Base-by-base conservation (phyloP, 192 early-diverging fungal species). In the Backusella morwellensis region DNA sequence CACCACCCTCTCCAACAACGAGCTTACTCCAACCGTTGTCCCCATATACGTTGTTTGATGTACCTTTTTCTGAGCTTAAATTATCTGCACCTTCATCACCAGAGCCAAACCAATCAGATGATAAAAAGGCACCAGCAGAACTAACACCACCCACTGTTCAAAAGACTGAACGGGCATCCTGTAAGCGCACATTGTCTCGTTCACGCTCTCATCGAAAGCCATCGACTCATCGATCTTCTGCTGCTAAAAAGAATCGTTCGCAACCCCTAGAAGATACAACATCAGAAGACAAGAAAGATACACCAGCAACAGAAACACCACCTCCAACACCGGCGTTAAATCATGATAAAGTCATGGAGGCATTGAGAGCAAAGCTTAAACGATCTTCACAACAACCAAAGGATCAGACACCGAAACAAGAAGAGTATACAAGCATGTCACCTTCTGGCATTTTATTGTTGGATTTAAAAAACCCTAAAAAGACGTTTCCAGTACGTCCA, bases 331-430 rank as follows among this genome's bases (percentile, higher is more conserved):
- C 36, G 35, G 68, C 26, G 12, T 59, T 79, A 9, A 35, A 79
- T 63, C 80, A 82, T 78, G 76, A 72, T 72, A 74, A 74, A 72
- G 80, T 82, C 4, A 82, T 82, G 80, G 77, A 82, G 19, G 80
- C 80, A 21, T 21, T 82, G n/a, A 59, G 77, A 35, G 80, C 80
- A 23, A 82, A 82, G 73, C 26, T 79, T 26, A 59, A 73, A n/a
- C 73, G 78, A 29, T 75, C 73, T 34, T 59, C 68, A 34, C 66
- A 74, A 1, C 66, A 54, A 42, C 72, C 38, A 34, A 42, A 66
- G 38, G 40, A 75, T 17, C 15, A 35, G 14, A 63, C 41, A 26
- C 38, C 52, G 8, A 66, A 35, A 41, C 34, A 26, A 8, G 66
- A 75, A 14, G 40, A 66, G 67, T 34, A 68, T 1, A 67, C 72